Conservation (phyloP, 345 rosid genomes). For the Brassica carinata region DNA sequence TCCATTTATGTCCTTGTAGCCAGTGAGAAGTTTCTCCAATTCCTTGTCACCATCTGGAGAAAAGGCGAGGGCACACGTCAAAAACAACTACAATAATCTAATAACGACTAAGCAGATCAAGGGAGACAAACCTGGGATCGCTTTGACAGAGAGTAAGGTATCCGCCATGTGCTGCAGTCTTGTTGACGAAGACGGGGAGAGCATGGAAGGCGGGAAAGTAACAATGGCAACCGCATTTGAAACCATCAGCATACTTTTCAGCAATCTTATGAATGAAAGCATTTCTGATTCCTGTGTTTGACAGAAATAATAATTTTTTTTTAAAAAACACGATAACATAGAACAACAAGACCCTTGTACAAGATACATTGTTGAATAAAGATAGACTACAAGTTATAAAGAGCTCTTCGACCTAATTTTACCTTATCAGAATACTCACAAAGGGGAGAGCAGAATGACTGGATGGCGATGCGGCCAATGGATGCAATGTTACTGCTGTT, state of each 20-base stretch:
- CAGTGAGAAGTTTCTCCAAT: constrained; percentile 75
- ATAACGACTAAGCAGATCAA: constrained; percentile 10
- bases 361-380: not conserved
- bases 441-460: constrained; percentile 87
- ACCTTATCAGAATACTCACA: constrained; percentile 75
- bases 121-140: constrained; percentile 64
- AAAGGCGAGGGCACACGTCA: constrained; percentile 6
- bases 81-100: not conserved
- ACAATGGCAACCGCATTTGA: constrained; percentile 81
- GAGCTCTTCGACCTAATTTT: constrained; percentile 26
- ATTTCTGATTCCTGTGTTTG: constrained; percentile 75
- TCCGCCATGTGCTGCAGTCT: constrained; percentile 93
- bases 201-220: constrained; percentile 73
- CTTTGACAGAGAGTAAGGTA: constrained; percentile 80
- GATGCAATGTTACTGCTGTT: constrained; percentile 51
- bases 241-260: constrained; percentile 72
- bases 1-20: constrained; percentile 93
- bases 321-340: not conserved
- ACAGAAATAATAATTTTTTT: not conserved
- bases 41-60: constrained; percentile 77
- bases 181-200: constrained; percentile 65
- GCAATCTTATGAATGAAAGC: constrained; percentile 77
- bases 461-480: constrained; percentile 78
- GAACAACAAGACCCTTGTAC: not conserved
- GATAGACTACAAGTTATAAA: constrained; percentile 15